Percentiles rank a stretch among this genome's conserved stretches.
phyloP scores from a whole-genome alignment of 208 protist species.

The Trichomonas vaginalis region DNA sequence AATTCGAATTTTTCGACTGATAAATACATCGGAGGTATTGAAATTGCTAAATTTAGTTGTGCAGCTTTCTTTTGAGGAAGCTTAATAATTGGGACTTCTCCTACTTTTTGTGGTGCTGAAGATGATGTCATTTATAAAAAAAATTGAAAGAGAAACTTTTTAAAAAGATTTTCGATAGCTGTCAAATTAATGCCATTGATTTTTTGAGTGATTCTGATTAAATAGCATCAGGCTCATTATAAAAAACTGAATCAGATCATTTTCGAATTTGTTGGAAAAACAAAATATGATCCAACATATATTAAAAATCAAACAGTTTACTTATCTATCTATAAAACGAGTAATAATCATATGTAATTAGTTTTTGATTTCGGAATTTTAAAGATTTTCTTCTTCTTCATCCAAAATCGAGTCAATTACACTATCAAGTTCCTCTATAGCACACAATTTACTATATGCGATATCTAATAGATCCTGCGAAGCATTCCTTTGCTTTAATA shows the following conservation, averaged over 20 bases:
- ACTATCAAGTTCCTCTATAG: background rate
- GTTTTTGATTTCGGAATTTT: too few relatives aligned
- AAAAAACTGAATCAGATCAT: too few relatives aligned
- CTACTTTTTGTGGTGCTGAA: background rate
- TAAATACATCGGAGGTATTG: background rate
- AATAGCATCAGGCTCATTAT: too few relatives aligned
- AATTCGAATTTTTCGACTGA: background rate
- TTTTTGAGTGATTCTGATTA: too few relatives aligned
- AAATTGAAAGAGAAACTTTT: too few relatives aligned
- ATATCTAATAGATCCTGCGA: background rate
- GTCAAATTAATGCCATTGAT: too few relatives aligned
- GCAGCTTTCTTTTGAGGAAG: background rate
- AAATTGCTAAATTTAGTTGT: background rate
- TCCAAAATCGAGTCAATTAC: background rate
- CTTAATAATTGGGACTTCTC: background rate
- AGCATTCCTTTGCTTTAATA: background rate
- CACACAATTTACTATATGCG: background rate
- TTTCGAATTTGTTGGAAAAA: too few relatives aligned
- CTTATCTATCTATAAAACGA: too few relatives aligned
- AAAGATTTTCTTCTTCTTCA: background rate
- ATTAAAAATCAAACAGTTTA: too few relatives aligned
- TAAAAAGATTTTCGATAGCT: too few relatives aligned
- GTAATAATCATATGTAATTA: too few relatives aligned
- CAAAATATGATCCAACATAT: too few relatives aligned
- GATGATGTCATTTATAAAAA: background rate